Conservation (phyloP, 139 green algal genomes). For the Pedinophyceae sp. region DNA sequence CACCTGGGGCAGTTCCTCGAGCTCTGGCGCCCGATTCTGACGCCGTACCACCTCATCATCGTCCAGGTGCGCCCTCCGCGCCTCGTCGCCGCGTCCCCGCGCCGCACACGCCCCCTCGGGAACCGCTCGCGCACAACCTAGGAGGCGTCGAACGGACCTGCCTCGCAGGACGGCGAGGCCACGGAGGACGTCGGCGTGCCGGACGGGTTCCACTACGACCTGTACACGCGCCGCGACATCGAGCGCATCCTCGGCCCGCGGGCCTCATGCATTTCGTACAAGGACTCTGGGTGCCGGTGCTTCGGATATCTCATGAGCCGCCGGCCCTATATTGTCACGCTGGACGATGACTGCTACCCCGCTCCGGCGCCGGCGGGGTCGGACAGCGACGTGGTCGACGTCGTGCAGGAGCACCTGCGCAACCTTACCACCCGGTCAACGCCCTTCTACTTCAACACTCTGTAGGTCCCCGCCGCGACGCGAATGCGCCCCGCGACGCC, state of each 20-base stretch:
- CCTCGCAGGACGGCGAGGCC: conserved; percentile 65
- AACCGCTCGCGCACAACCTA: neutral
- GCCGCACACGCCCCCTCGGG: neutral
- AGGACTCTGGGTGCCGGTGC: conserved; percentile 83
- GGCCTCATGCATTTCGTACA: conserved; percentile 90
- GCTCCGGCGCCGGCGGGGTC: conserved; percentile 60
- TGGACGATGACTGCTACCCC: conserved; percentile 92
- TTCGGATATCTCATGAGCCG: conserved; percentile 90
- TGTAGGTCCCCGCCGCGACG: conserved; percentile 72
- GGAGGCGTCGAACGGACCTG: neutral
- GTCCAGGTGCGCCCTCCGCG: conserved; percentile 25
- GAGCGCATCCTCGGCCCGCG: conserved; percentile 86
- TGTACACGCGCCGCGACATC: conserved; percentile 90
- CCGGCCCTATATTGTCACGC: conserved; percentile 93
- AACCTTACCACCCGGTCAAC: conserved; percentile 85
- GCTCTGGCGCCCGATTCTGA: conserved; percentile 73
- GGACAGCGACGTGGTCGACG: conserved; percentile 89
- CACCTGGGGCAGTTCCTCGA: conserved; percentile 75
- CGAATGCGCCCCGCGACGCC: conserved; percentile 2
- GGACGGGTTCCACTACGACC: conserved; percentile 78
- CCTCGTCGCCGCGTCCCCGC: neutral
- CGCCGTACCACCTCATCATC: conserved; percentile 82
- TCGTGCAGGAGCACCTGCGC: conserved; percentile 85
- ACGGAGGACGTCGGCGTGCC: conserved; percentile 56
- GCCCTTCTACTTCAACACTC: conserved; percentile 95